Conservation (phyloP, 441 rosid species). For the Syzygium syzygioides region DNA sequence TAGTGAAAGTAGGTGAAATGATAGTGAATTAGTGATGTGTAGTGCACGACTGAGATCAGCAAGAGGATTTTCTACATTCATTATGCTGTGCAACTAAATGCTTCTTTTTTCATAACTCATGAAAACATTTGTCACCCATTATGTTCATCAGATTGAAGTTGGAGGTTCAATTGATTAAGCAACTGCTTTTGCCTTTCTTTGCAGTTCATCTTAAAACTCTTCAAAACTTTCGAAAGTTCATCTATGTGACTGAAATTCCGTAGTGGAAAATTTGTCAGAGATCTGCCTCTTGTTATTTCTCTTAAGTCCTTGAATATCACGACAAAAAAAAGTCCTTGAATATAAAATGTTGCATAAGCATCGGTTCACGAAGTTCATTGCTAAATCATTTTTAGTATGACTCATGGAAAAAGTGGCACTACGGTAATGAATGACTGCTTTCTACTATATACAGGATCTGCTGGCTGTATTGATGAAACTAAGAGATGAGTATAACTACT, state of each 20-base stretch:
- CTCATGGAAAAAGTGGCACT: not conserved
- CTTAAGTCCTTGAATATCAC: too few relatives aligned
- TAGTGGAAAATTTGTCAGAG: not conserved
- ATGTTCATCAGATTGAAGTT: not conserved
- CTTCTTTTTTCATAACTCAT: not conserved
- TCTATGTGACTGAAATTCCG: not conserved
- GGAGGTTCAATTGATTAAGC: not conserved
- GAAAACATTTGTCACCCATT: not conserved
- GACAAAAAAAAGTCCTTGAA: too few relatives aligned
- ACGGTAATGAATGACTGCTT: not conserved
- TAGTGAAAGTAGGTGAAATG: not conserved
- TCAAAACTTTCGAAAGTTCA: not conserved
- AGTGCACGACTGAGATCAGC: not conserved
- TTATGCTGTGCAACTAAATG: not conserved
- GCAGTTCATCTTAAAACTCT: not conserved
- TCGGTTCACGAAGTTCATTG: not conserved
- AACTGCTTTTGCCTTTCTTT: not conserved
- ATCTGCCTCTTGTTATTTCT: not conserved
- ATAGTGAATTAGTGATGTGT: not conserved
- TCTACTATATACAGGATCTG: constrained; percentile 61
- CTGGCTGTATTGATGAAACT: constrained; percentile 14
- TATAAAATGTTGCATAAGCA: not conserved
- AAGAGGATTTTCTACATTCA: not conserved
- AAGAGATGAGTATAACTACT: too few relatives aligned
- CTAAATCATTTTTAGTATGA: not conserved